Conservation (phyloP, 2,329 filamentous ascomycete genomes). For the Aspergillus candidus region DNA sequence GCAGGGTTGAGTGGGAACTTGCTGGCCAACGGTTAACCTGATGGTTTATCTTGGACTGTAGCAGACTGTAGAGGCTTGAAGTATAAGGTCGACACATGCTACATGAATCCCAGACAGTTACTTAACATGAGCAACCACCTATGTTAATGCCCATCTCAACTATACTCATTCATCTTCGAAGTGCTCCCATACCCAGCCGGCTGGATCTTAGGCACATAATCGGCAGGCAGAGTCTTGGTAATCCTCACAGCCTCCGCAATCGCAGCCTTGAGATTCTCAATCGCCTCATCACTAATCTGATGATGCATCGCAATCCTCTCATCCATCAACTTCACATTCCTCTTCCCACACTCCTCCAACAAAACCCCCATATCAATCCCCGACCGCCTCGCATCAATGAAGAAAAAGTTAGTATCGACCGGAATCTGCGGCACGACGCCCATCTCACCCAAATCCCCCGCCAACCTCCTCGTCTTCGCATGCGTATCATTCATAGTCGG, state of each 20-base stretch:
- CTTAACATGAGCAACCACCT: too few species aligned
- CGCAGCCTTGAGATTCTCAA: slow-evolving; percentile 18
- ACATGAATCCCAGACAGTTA: neutral
- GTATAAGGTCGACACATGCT: neutral
- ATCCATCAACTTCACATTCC: slow-evolving; percentile 21
- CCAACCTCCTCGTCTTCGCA: slow-evolving; percentile 16
- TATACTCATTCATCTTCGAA: slow-evolving; percentile 25
- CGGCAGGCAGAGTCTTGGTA: slow-evolving; percentile 16
- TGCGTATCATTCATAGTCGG: slow-evolving; percentile 21
- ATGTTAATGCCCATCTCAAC: slow-evolving; percentile 1
- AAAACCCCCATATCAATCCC: slow-evolving; percentile 20
- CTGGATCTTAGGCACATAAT: slow-evolving; percentile 10
- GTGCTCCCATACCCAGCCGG: slow-evolving; percentile 17
- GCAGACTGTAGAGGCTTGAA: neutral
- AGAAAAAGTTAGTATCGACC: slow-evolving; percentile 25
- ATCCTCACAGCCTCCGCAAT: slow-evolving; percentile 19
- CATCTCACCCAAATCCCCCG: slow-evolving; percentile 29
- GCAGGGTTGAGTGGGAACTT: slow-evolving; percentile 35
- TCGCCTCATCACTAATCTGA: slow-evolving; percentile 32
- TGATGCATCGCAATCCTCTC: slow-evolving; percentile 22
- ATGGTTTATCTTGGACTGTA: too few species aligned
- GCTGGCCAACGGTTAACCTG: slow-evolving; percentile 27
- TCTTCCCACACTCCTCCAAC: slow-evolving; percentile 18
- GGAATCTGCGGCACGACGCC: slow-evolving; percentile 45
- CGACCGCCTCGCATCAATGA: slow-evolving; percentile 18